Evolutionary conservation across 2,329 filamentous ascomycete genomes (phyloP).

Genomic region (Microdochium paspali): DNA sequence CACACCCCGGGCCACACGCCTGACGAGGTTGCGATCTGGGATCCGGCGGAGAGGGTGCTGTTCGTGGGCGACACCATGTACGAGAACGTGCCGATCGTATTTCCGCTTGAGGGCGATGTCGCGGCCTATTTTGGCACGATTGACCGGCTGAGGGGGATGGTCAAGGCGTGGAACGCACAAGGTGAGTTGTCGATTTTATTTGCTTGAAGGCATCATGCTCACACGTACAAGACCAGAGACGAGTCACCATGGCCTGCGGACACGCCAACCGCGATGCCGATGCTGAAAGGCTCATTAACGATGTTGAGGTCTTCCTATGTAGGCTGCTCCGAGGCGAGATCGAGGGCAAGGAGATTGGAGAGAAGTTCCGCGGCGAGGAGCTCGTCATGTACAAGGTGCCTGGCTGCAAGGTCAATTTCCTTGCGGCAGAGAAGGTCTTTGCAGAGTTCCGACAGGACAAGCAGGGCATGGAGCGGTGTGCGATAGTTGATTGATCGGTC

Average conservation of each 20-base stretch:
- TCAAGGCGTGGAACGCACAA: constrained; percentile 6
- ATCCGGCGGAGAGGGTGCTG: constrained; percentile 28
- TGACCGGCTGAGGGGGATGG: constrained; percentile 4
- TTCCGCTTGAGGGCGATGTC: constrained; percentile 9
- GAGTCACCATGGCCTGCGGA: not conserved
- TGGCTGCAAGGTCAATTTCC: not conserved
- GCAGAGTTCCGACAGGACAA: not conserved
- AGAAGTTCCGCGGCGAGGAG: not conserved
- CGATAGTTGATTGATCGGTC: too few relatives aligned
- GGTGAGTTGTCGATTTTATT: not conserved
- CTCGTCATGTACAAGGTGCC: not conserved
- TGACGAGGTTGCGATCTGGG: constrained; percentile 33
- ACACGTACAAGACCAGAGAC: not conserved
- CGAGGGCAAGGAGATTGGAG: not conserved
- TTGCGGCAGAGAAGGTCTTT: not conserved
- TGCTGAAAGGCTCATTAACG: not conserved
- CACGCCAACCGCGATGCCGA: not conserved
- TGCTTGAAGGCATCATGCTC: not conserved
- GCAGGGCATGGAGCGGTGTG: not conserved
- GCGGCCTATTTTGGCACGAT: constrained; percentile 7
- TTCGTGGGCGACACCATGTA: constrained; percentile 38
- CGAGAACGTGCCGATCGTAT: constrained; percentile 16
- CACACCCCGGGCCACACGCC: constrained; percentile 37
- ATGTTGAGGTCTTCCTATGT: not conserved
- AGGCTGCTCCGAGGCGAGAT: not conserved